phyloP scores from a whole-genome alignment of 2,329 filamentous ascomycete genomes.

The Trichoderma sp. region DNA sequence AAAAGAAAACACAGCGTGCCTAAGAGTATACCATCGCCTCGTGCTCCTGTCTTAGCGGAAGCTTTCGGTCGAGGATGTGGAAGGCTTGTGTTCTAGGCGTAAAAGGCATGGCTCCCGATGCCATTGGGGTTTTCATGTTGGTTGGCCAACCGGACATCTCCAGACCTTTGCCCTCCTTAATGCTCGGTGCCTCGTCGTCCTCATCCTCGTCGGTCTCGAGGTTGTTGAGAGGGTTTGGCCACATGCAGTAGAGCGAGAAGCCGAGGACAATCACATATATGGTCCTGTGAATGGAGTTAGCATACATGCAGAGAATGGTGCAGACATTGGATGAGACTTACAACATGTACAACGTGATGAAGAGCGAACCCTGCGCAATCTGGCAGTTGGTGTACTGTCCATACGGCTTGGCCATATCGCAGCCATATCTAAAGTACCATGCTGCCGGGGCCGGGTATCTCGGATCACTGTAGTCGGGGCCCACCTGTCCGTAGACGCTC shows the following conservation, averaged over 20 bases:
- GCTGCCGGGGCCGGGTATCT: slow-evolving; percentile 59
- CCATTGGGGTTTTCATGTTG: slow-evolving; percentile 21
- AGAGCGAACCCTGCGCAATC: slow-evolving; percentile 67
- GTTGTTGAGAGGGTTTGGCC: slow-evolving; percentile 55
- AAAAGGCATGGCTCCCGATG: slow-evolving; percentile 43
- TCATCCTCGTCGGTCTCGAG: slow-evolving; percentile 42
- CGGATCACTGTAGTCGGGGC: slow-evolving; percentile 69
- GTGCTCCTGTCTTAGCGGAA: slow-evolving; percentile 45
- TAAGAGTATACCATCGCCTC: background rate
- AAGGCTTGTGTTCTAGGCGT: slow-evolving; percentile 69
- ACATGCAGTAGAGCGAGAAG: slow-evolving; percentile 58
- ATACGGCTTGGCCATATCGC: slow-evolving; percentile 56
- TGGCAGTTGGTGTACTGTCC: slow-evolving; percentile 58
- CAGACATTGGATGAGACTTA: slow-evolving; percentile 42
- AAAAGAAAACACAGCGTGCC: background rate
- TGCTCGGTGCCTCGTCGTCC: slow-evolving; percentile 33
- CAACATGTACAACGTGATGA: slow-evolving; percentile 65
- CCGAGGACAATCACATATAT: slow-evolving; percentile 59
- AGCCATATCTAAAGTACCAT: slow-evolving; percentile 75
- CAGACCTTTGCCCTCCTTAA: slow-evolving; percentile 40
- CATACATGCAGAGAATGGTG: background rate
- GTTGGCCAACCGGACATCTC: slow-evolving; percentile 52
- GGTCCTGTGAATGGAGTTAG: slow-evolving; percentile 21
- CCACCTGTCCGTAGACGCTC: slow-evolving; percentile 68
- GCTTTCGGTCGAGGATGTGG: slow-evolving; percentile 57